Evolutionary conservation across 805 yeast genomes (phyloP).

Genomic region (Schwanniomyces vanrijiae): DNA sequence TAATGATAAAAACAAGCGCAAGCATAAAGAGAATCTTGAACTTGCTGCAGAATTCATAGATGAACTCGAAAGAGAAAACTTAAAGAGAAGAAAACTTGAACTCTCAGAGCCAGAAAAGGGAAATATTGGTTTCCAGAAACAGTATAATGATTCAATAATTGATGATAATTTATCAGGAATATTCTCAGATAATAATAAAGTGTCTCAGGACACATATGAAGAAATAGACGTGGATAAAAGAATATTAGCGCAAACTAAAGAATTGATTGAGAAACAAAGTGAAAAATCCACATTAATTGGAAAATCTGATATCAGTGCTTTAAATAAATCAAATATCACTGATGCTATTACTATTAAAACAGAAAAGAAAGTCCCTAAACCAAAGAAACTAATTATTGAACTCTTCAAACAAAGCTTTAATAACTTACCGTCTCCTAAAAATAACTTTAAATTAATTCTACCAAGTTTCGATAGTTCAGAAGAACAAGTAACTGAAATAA

Average conservation of each 20-base stretch:
- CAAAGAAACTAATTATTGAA: slow-evolving; percentile 8
- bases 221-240: slow-evolving; percentile 29
- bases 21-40: slow-evolving; percentile 19
- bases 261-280: slow-evolving; percentile 28
- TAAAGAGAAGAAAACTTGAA: slow-evolving; percentile 26
- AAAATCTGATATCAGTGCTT: background rate
- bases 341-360: background rate
- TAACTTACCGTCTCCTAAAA: slow-evolving; percentile 39
- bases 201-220: background rate
- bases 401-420: slow-evolving; percentile 13
- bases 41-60: slow-evolving; percentile 22
- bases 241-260: slow-evolving; percentile 32
- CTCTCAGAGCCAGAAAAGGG: slow-evolving; percentile 21
- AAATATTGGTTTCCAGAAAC: background rate
- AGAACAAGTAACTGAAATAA: slow-evolving; percentile 12
- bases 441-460: slow-evolving; percentile 29
- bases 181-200: slow-evolving; percentile 12
- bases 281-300: slow-evolving; percentile 36
- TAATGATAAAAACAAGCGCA: slow-evolving; percentile 12
- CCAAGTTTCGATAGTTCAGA: slow-evolving; percentile 30
- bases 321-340: background rate
- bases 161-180: background rate
- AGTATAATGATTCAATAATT: slow-evolving; percentile 7
- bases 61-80: slow-evolving; percentile 16
- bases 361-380: background rate